Conservation (phyloP, 2,329 filamentous ascomycete genomes). For the Alternaria triticimaculans region DNA sequence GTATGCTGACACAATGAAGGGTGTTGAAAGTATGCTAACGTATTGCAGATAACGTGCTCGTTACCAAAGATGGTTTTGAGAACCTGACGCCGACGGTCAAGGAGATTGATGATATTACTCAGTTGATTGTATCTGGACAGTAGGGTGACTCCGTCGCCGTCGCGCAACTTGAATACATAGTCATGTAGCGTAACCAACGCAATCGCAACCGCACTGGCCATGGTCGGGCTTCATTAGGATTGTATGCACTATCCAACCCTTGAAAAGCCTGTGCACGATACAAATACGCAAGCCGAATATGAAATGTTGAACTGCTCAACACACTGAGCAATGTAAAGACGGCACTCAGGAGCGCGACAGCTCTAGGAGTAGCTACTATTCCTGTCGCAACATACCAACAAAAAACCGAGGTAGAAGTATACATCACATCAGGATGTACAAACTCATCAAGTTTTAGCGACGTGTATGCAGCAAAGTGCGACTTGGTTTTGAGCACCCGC, state of each 20-base stretch:
- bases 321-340: too few relatives aligned
- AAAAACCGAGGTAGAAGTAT: too few relatives aligned
- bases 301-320: too few relatives aligned
- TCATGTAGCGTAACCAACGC: not conserved
- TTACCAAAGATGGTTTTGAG: slow-evolving; percentile 79
- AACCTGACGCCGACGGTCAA: slow-evolving; percentile 85
- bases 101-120: slow-evolving; percentile 69
- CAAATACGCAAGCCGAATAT: too few relatives aligned
- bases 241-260: not conserved
- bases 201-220: not conserved
- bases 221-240: not conserved
- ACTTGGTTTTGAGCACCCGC: not conserved
- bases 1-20: slow-evolving; percentile 17
- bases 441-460: not conserved
- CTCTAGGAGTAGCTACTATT: too few relatives aligned
- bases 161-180: not conserved
- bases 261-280: not conserved
- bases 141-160: not conserved
- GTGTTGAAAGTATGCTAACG: slow-evolving; percentile 8
- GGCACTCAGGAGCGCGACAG: too few relatives aligned
- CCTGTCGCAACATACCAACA: too few relatives aligned
- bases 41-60: slow-evolving; percentile 73
- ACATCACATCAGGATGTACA: not conserved
- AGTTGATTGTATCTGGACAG: slow-evolving; percentile 47
- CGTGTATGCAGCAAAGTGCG: not conserved